These are phyloP conservation scores for Cinchona pubescens DNA, from an alignment of 257 asterid genomes.

Conservation along the genomic window DNA sequence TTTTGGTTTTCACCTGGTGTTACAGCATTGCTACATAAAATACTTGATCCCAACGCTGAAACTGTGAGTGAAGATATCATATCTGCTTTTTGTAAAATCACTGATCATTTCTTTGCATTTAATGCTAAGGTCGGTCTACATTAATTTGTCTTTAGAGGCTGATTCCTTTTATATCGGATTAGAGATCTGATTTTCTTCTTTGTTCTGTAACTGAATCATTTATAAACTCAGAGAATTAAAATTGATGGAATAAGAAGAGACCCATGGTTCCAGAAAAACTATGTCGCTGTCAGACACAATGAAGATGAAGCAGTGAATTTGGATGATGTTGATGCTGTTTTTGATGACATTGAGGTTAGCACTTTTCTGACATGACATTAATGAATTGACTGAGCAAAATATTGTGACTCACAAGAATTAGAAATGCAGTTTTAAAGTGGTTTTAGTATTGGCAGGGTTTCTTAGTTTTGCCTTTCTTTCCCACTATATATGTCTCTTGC, in stretches of 20 bases:
- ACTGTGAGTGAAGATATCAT: constrained; percentile 50
- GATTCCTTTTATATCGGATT: background rate
- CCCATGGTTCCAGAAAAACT: constrained; percentile 73
- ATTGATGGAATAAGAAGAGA: constrained; percentile 69
- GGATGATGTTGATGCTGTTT: constrained; percentile 87
- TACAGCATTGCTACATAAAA: constrained; percentile 57
- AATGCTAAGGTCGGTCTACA: background rate
- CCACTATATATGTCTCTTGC: background rate
- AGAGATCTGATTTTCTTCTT: constrained; percentile 5
- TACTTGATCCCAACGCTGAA: constrained; percentile 82
- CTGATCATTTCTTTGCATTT: background rate
- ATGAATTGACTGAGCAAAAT: background rate
- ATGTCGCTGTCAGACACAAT: constrained; percentile 55
- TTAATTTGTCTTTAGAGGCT: background rate
- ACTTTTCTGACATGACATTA: constrained; percentile 14
- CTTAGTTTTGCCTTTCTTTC: background rate
- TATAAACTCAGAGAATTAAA: constrained; percentile 67
- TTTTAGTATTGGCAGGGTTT: background rate
- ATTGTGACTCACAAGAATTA: background rate
- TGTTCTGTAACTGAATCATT: background rate
- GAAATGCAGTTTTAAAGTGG: background rate
- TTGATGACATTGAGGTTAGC: constrained; percentile 77
- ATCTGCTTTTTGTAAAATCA: background rate
- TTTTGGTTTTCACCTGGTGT: constrained; percentile 82
- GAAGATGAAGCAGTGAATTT: constrained; percentile 77